Evolutionary conservation across 1,284 basidiomycete species (phyloP).

Genomic region (Psilocybe mexicana): DNA sequence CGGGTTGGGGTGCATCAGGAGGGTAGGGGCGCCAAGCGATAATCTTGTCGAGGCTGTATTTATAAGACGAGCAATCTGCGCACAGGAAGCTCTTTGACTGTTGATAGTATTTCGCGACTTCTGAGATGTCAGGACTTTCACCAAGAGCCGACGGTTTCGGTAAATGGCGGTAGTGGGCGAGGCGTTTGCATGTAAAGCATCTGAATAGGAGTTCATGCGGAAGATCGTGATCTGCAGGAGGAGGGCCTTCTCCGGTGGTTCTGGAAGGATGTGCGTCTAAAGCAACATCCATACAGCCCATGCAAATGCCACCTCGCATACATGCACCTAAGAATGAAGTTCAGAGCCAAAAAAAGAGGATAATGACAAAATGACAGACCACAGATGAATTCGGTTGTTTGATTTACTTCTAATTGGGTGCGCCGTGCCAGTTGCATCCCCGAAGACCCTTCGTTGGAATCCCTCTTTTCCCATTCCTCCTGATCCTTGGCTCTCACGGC

Average conservation of each 20-base stretch:
- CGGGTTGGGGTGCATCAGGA: constrained; percentile 55
- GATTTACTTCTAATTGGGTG: constrained; percentile 48
- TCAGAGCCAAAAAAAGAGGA: not conserved
- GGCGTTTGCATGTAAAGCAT: constrained; percentile 78
- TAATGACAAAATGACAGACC: constrained; percentile 32
- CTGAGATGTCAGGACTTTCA: constrained; percentile 38
- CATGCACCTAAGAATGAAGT: constrained; percentile 48
- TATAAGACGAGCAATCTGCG: constrained; percentile 76
- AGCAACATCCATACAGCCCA: constrained; percentile 68
- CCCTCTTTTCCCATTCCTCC: constrained; percentile 36
- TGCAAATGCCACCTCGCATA: constrained; percentile 73
- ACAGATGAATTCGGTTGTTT: constrained; percentile 80
- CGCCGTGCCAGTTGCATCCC: constrained; percentile 35
- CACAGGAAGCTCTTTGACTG: constrained; percentile 69
- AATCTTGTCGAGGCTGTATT: constrained; percentile 79
- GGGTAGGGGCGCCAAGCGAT: constrained; percentile 89
- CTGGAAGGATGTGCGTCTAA: constrained; percentile 43
- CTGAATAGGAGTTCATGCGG: constrained; percentile 66
- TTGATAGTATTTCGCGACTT: constrained; percentile 69
- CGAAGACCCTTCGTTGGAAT: constrained; percentile 27
- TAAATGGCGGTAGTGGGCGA: constrained; percentile 79
- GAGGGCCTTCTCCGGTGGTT: constrained; percentile 11
- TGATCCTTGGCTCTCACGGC: constrained; percentile 57
- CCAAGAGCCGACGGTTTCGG: constrained; percentile 44
- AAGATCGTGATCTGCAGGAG: constrained; percentile 22